Percentiles rank a stretch among this genome's conserved stretches.
phyloP scores from a whole-genome alignment of 2,329 filamentous ascomycete genomes.

The Emergomyces africanus region DNA sequence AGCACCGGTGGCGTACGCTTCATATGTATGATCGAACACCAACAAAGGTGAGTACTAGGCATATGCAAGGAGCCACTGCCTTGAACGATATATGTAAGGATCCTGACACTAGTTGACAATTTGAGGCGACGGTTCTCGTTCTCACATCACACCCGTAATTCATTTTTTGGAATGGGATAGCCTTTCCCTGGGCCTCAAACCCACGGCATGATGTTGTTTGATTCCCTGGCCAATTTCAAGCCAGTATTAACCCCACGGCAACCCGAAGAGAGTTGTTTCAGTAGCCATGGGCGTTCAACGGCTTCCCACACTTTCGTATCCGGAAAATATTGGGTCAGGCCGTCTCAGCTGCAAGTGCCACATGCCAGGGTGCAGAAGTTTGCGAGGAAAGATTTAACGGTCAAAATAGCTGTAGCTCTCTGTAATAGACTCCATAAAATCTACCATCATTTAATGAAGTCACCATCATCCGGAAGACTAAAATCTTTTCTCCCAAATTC shows the following conservation, averaged over 20 bases:
- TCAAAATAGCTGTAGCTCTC: not conserved
- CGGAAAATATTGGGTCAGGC: not conserved
- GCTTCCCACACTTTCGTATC: not conserved
- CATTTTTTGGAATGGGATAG: not conserved
- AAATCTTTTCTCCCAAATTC: not conserved
- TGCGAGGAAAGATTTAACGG: not conserved
- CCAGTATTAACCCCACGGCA: not conserved
- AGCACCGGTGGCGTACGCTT: not conserved
- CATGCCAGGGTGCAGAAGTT: not conserved
- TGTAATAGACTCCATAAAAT: not conserved
- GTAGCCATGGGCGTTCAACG: not conserved
- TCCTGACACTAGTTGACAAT: not conserved
- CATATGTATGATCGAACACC: not conserved
- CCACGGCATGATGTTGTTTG: not conserved
- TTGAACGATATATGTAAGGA: not conserved
- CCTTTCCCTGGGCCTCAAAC: not conserved
- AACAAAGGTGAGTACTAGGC: not conserved
- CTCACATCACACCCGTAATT: not conserved
- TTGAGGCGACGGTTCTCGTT: not conserved
- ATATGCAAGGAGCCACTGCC: not conserved
- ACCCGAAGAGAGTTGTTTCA: not conserved
- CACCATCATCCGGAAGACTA: not conserved
- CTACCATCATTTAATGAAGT: not conserved
- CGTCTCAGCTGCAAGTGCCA: not conserved
- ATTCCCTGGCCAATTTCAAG: not conserved